Evolutionary conservation across 208 protist genomes (phyloP).

Genomic region (Leishmania aethiopica): DNA sequence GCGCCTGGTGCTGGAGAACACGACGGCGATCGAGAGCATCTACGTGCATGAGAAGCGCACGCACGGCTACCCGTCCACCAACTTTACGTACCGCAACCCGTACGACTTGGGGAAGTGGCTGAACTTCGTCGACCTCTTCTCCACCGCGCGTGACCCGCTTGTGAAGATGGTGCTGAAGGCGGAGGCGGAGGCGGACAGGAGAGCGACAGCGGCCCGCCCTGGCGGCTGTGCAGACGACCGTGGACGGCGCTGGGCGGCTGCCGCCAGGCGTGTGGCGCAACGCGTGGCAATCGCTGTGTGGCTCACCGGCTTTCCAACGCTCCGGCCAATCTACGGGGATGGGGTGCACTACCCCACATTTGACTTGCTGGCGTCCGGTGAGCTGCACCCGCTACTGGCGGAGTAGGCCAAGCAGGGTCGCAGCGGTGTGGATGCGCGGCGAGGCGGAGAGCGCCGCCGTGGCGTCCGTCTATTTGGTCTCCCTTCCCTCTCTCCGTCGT

Average conservation of each 20-base stretch:
- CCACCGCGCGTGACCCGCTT: constrained; percentile 52
- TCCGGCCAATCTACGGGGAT: constrained; percentile 47
- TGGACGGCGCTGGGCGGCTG: not conserved
- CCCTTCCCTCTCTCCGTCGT: not conserved
- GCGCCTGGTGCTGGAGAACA: constrained; percentile 50
- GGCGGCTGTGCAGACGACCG: not conserved
- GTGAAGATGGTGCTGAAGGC: constrained; percentile 25
- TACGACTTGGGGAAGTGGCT: constrained; percentile 73
- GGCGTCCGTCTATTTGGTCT: not conserved
- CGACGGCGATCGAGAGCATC: constrained; percentile 62
- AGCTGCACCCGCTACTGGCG: constrained; percentile 15
- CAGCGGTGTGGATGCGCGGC: not conserved
- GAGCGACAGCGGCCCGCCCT: not conserved
- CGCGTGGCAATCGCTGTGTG: constrained; percentile 39
- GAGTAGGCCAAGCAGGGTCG: not conserved
- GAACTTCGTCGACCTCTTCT: constrained; percentile 71
- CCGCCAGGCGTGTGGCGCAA: not conserved
- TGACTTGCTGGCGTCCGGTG: constrained; percentile 25
- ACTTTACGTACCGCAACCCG: constrained; percentile 51
- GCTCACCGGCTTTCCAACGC: constrained; percentile 51
- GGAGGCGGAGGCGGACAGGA: not conserved
- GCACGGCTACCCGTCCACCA: constrained; percentile 24
- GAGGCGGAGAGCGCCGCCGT: not conserved
- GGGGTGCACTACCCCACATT: constrained; percentile 77
- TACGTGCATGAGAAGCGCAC: constrained; percentile 46